Conservation (phyloP, 768 basidiomycete genomes). For the Tylopilus rubrobrunneus region DNA sequence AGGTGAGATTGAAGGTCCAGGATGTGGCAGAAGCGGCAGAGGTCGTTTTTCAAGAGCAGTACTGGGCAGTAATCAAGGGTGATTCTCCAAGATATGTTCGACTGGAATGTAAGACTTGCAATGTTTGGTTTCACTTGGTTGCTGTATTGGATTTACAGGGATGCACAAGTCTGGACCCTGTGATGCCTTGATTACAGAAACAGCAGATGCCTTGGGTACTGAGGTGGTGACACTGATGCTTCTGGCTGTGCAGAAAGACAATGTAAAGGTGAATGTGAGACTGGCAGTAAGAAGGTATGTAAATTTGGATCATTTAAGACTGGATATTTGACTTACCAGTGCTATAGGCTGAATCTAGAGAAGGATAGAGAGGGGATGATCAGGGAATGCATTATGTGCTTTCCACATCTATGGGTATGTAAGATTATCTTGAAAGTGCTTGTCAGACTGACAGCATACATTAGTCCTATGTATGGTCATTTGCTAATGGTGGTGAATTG, state of each 20-base stretch:
- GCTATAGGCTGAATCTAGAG: not conserved
- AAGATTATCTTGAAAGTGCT: not conserved
- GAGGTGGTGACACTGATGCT: not conserved
- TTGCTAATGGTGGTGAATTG: not conserved
- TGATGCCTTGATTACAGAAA: not conserved
- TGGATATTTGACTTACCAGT: not conserved
- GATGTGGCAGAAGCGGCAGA: not conserved
- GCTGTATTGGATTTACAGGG: not conserved
- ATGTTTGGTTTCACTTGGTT: not conserved
- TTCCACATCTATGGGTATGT: not conserved
- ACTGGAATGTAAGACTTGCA: not conserved
- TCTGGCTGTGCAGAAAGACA: not conserved
- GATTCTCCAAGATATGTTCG: not conserved
- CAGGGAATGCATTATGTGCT: not conserved
- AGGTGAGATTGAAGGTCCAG: not conserved
- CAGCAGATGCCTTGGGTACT: not conserved
- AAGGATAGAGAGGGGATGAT: not conserved
- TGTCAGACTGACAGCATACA: not conserved
- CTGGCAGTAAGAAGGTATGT: not conserved
- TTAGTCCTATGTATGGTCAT: not conserved
- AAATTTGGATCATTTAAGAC: not conserved
- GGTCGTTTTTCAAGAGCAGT: not conserved
- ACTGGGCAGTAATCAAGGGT: not conserved
- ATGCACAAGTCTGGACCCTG: not conserved
- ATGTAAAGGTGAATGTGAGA: not conserved